Evolutionary conservation across 805 yeast species (phyloP), one percentile per base, ranked within the genome.

Genomic region (Sugiyamaella smithiae): DNA sequence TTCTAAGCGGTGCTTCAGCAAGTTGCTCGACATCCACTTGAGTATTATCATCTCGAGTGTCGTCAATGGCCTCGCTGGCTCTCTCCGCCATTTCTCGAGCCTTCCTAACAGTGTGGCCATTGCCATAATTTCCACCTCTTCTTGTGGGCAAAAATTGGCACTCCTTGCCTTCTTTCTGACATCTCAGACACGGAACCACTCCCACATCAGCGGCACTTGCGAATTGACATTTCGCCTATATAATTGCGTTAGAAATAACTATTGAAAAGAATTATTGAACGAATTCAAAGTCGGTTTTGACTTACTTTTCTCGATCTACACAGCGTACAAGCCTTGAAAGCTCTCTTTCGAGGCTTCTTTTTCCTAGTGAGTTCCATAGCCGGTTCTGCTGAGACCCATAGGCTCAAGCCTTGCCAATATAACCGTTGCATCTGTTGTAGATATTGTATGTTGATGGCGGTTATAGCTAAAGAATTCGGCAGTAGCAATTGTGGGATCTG

Each of bases 311-410:
- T 75, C 5, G 82, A 78, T 16, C 96, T 75, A 62, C 97, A 89
- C 64, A 81, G 85, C 43, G 85, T 67, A 60, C 97, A 89, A 1
- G 97, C 97, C 54, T 79, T 75, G 64, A 85, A 89, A 53, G 80
- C 80, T 52, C 96, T 69, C 57, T 71, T 36, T 45, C 74, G 29
- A 11, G 29, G 29, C 29, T 26, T 26, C 29, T 26, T 26, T 11
- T 26, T 26, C 29, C 29, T 26, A 26, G 29, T 26, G 11, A 26
- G 11, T 26, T 26, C 29, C 29, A 26, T 26, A 26, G 29, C 29
- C 29, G 29, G 29, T 8, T 7, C 11, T 26, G 7, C 9, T 7
- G 29, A 7, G 11, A 26, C 11, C 29, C 7, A 11, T 26, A 26
- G 29, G 29, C 29, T 26, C 29, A 26, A 26, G 29, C 29, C 29